Evolutionary conservation across 139 green algal genomes (phyloP), one percentile per base, ranked within the genome.

Genomic region (Chlorella sp.): DNA sequence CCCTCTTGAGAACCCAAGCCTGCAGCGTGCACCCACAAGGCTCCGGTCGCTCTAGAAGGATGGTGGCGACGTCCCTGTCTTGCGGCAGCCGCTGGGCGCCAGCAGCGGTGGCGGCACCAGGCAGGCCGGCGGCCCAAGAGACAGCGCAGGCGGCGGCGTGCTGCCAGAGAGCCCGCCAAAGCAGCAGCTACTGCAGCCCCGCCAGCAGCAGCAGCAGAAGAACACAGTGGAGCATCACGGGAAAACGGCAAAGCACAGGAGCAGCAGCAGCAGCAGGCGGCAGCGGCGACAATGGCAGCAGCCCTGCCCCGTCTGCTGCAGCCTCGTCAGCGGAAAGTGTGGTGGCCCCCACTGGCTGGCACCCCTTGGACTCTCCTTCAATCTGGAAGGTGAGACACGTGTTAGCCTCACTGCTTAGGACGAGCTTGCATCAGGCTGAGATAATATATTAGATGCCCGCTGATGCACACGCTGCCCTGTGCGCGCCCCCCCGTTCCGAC

Each of bases 321-420:
- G 75, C 28, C 42, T 28, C 42, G 9, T 37, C n/a, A 19, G 30
- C 21, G 34, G 60, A 34, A 60, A 77, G 36, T 24, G 22, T 7
- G 14, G 68, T 40, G 48, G 85, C 40, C 3, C 81, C 88, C 42
- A 78, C 88, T 16, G 81, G 81, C 40, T 92, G 89, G 89, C 89
- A 92, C n/a, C 89, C 85, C 0, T 34, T 92, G n/a, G 26, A 89
- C 32, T 4, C 30, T 0, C 88, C 88, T 0, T 36, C 79, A 5
- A 73, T 92, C 5, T 92, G 90, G 90, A 83, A 89, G 85, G 85
- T 83, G 7, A 68, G 80, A 21, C 77, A 36, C n/a, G n/a, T n/a
- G n/a, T n/a, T n/a, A n/a, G n/a, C n/a, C n/a, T n/a, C n/a, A n/a
- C n/a, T n/a, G n/a, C n/a, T n/a, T n/a, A 73, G 15, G 11, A 9